Base-by-base conservation (phyloP, 306 rosid genomes). In the Lithocarpus polystachyus region DNA sequence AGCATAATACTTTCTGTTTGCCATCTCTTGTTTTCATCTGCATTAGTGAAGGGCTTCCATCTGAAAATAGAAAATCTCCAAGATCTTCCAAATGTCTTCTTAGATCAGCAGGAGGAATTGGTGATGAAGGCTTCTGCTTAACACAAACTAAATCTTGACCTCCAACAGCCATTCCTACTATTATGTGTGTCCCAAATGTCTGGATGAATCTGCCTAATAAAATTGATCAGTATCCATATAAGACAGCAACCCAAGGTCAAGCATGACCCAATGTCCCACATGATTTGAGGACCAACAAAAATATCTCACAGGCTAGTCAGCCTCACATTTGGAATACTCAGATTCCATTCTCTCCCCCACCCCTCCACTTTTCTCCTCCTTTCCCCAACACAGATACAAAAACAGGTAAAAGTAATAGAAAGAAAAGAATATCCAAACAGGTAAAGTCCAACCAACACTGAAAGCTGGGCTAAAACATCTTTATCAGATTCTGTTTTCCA, bases 131-230 rank as follows among this genome's bases (percentile, higher is more conserved):
- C 62, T 84, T 94, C 82, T 94, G 98, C 72, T 92, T 88, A 61
- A 94, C 92, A 71, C 93, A 91, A 73, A 94, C 79, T 78, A 92
- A 85, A 85, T 94, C 98, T 86, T 94, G 98, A 82, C 98, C 98
- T 54, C 98, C 98, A 76, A 94, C 89, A 67, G 95, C 94, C 94
- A 89, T 94, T 61, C 97, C 98, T 37, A 92, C 92, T 67, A 94
- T 82, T 79, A 94, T 90, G 81, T 94, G 98, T 22, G 98, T 94
- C 37, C 98, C 98, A 35, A 83, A 94, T 53, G 89, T 89, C 84
- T 73, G 88, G 84, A 94, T 92, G 89, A 94, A 94, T 94, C 98
- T 94, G 94, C 90, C 92, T 86, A 84, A 75, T 86, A 75, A 87
- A 82, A 82, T 71, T 82, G 62, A 88, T 94, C 84, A 92, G 97